Base-by-base conservation (phyloP, 139 green algal species). In the Coelastrella sp. region DNA sequence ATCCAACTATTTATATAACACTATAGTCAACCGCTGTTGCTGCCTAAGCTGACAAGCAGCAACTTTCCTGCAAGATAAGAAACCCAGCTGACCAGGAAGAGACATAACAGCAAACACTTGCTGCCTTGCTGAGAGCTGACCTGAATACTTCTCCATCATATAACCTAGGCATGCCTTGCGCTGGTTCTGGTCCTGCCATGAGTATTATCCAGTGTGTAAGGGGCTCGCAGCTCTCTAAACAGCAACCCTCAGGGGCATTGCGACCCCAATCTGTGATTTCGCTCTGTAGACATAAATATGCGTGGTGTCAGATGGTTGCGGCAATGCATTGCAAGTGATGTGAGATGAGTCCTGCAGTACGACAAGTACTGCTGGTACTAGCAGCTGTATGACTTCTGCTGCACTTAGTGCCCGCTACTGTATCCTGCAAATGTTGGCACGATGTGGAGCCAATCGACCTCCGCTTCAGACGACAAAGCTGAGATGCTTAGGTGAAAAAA, bases 211-310 rank as follows among this genome's bases (percentile, higher is more conserved):
- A 99, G 13, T 90, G 88, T 4, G 95, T 93, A 47, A 99, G 92
- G 10, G 97, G 96, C 60, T 99, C 97, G 71, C 83, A 97, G 4
- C 68, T 88, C 32, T 97, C 83, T 68, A 98, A 91, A 5, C 82
- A 32, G 84, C 97, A 98, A 47, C 97, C 97, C 14, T 98, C 95
- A 0, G 96, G 97, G 0, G 95, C 94, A 76, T 95, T 92, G 17
- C 90, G 77, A 60, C 93, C 86, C 97, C 96, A 98, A 23, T 99
- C 96, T 0, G 90, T 95, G 10, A 99, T 91, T 91, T 98, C 97
- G 85, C 95, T 97, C 93, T 98, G 96, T 75, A 93, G 71, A 11
- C 13, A 11, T 11, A 71, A 71, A 20, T 11, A 71, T 71, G 3
- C 11, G 13, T 5, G 16, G 64, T 71, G 64, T 20, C 64, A 7